These are phyloP conservation scores for Ogataea pini DNA, from an alignment of 805 yeast genomes.

Conservation along the genomic window DNA sequence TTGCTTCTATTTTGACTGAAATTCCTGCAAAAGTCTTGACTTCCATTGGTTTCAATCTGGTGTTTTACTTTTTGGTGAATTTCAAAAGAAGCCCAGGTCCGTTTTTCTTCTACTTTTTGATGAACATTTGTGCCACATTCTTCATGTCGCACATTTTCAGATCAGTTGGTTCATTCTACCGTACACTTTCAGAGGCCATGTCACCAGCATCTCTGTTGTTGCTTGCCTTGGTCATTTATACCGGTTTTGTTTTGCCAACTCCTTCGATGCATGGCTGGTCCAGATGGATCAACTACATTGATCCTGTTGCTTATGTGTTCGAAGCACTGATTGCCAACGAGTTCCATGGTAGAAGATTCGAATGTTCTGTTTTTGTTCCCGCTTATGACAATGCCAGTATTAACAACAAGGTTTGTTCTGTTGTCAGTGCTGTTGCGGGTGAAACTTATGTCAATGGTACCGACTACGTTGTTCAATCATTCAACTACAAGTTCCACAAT, in stretches of 20 bases:
- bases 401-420: conserved; percentile 33
- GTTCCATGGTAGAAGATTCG: conserved; percentile 46
- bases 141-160: conserved; percentile 56
- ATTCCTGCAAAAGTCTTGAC: conserved; percentile 47
- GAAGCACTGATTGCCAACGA: conserved; percentile 62
- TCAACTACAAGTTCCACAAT: conserved; percentile 52
- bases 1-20: conserved; percentile 53
- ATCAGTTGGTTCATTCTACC: conserved; percentile 48
- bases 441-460: conserved; percentile 56
- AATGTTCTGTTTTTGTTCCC: conserved; percentile 52
- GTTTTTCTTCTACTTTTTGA: conserved; percentile 52
- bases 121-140: conserved; percentile 43
- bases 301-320: conserved; percentile 57
- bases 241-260: conserved; percentile 59
- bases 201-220: conserved; percentile 55
- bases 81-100: conserved; percentile 51
- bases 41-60: conserved; percentile 47
- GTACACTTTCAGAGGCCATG: conserved; percentile 52
- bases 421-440: conserved; percentile 63
- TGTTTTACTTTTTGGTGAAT: conserved; percentile 52
- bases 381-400: conserved; percentile 29
- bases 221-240: conserved; percentile 48
- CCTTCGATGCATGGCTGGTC: conserved; percentile 60
- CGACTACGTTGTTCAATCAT: conserved; percentile 50
- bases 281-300: conserved; percentile 59